Conservation (phyloP, 441 rosid species). For the Pelargonium cotyledonis region DNA sequence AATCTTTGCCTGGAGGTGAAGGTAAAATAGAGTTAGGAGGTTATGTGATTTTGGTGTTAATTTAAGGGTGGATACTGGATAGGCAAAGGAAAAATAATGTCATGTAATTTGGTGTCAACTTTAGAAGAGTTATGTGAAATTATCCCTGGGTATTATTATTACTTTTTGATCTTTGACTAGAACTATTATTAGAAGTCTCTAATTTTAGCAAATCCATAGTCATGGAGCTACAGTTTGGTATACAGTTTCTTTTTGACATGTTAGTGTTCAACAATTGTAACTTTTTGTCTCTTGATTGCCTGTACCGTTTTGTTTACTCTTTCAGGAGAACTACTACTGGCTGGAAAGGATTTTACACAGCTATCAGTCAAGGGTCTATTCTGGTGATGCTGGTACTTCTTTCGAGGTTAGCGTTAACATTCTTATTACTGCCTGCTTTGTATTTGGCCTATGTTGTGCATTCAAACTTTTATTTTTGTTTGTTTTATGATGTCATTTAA, state of each 20-base stretch:
- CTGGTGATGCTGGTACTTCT: conserved; percentile 60
- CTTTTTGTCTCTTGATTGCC: not conserved
- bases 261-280: not conserved
- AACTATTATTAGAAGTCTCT: not conserved
- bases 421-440: conserved; percentile 7
- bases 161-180: too few species aligned
- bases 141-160: too few species aligned
- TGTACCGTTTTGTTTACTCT: conserved; percentile 20
- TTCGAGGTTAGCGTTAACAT: conserved; percentile 47
- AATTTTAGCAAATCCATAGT: not conserved
- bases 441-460: conserved; percentile 2
- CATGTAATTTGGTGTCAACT: too few species aligned
- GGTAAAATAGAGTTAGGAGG: too few species aligned
- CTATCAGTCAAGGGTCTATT: conserved; percentile 78
- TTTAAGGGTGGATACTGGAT: too few species aligned
- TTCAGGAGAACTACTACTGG: conserved; percentile 87
- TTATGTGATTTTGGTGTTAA: too few species aligned
- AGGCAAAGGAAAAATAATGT: too few species aligned
- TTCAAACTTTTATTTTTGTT: too few species aligned
- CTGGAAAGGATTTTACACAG: conserved; percentile 67
- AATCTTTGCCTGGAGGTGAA: too few species aligned
- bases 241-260: too few species aligned
- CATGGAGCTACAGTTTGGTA: not conserved
- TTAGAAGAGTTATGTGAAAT: too few species aligned
- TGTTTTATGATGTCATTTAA: too few species aligned